Evolutionary conservation across 495 filamentous ascomycete species (phyloP), one percentile per base, ranked within the genome.

Genomic region (Apiosordaria backusii): DNA sequence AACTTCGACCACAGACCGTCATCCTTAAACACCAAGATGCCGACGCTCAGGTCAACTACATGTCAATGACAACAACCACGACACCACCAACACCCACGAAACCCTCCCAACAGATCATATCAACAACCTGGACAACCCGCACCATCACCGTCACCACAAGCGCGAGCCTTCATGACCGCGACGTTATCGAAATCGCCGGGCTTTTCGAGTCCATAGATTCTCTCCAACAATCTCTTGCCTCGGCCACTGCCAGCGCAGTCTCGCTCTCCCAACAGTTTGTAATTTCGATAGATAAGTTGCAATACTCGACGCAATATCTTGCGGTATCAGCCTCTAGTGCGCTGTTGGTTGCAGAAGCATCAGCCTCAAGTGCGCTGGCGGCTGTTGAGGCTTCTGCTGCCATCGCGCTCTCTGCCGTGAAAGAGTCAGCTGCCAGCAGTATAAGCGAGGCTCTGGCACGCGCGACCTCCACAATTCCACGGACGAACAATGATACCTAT

Each of bases 151-250:
- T 52, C 35, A 50, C 19, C 19, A 5, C 57, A 15, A 26, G 13
- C 15, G 9, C 15, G 18, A 21, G 4, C 22, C 27, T 50, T 9
- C 40, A 50, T n/a, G n/a, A 50, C 9, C 50, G 35, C 24, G 57
- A 60, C 29, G 9, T 18, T 25, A 1, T 18, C 3, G 57, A 25
- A 0, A 55, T 65, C 45, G 18, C 4, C 5, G 52, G n/a, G n/a
- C 25, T 65, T 16, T 25, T 66, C 4, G 61, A 27, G 25, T 68
- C 62, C 4, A 68, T 68, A 54, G 64, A 53, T n/a, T 69, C 68
- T 18, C 64, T 73, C 40, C 69, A 65, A 61, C 61, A 57, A 29
- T 67, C 65, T 18, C 65, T 75, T 3, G 54, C 65, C 18, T 67
- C 67, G 18, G 65, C 63, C 0, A 63, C 10, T 7, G 53, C 67